Evolutionary conservation across 1,139 yeast genomes (phyloP), one percentile per base, ranked within the genome.

Genomic region (Yamadazyma triangularis): DNA sequence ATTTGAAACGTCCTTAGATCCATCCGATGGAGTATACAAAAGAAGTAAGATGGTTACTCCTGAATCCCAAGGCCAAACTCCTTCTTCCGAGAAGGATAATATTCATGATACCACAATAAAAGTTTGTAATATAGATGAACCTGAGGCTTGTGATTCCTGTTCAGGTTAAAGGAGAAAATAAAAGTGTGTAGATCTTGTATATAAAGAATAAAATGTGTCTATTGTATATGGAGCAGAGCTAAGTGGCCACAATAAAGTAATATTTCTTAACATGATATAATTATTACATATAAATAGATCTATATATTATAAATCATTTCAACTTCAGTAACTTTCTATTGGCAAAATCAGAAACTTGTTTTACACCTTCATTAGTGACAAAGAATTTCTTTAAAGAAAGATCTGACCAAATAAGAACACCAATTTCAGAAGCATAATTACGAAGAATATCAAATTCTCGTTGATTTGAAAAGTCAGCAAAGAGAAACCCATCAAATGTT

Each of bases 371-470:
- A 34, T 75, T 74, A 0, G 93, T 82, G 1, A 79, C 81, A 32
- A 83, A 85, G 51, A 91, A 91, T 44, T 84, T 84, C 49, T 73
- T 75, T 48, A 76, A 77, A n/a, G 60, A 56, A 30, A 78, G 73
- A 53, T 86, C 88, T 29, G 79, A 73, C 96, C 97, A 91, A 8
- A 85, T 56, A 30, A 91, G 61, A 0, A 88, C 96, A 1, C 97
- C 98, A 28, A 91, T 75, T 49, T 91, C 98, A 24, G 77, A 76
- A 3, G 97, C 96, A 51, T 89, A 93, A 33, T 73, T 75, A 23
- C 77, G 72, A 27, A 88, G 68, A 20, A 76, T 65, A 28, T 81
- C 85, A 52, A 75, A 91, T 51, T 93, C 98, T 40, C 77, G 75
- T 35, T 75, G 83, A 40, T 71, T 81, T 15, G 80, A 68, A 53